phyloP scores from a whole-genome alignment of 2,329 filamentous ascomycete species.

The Kalaharituber pfeilii region DNA sequence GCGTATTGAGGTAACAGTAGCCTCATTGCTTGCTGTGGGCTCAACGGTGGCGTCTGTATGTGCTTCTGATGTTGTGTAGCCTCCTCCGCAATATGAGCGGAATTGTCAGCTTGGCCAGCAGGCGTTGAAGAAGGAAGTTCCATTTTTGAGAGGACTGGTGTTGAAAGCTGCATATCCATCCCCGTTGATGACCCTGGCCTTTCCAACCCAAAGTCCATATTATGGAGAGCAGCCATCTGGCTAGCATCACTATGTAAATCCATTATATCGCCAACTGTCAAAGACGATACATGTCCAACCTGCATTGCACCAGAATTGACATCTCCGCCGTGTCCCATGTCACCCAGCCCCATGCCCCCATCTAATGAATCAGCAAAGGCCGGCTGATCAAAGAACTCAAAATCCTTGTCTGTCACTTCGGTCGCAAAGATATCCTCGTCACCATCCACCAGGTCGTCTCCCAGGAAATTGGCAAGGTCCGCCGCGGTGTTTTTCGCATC shows the following conservation, averaged over 20 bases:
- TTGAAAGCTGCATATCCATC: slow-evolving; percentile 6
- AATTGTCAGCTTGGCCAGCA: slow-evolving; percentile 5
- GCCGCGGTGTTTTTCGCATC: slow-evolving; percentile 9
- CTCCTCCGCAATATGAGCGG: slow-evolving; percentile 10
- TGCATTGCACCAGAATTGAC: not conserved
- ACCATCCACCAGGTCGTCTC: slow-evolving; percentile 1
- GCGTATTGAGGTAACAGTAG: slow-evolving; percentile 19
- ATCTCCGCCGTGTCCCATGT: slow-evolving; percentile 2
- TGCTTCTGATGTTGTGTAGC: slow-evolving; percentile 18
- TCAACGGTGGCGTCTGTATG: slow-evolving; percentile 21
- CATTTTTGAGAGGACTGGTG: slow-evolving; percentile 1
- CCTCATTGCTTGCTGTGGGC: slow-evolving; percentile 21
- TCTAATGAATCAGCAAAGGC: slow-evolving; percentile 11
- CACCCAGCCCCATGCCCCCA: slow-evolving; percentile 13
- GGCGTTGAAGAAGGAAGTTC: slow-evolving; percentile 3
- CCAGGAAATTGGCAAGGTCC: slow-evolving; percentile 2
- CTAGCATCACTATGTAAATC: slow-evolving; percentile 5
- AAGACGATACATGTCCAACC: slow-evolving; percentile 7
- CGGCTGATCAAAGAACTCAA: slow-evolving; percentile 18
- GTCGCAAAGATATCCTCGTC: slow-evolving; percentile 2
- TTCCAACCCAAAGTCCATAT: slow-evolving; percentile 14
- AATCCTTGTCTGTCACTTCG: slow-evolving; percentile 18
- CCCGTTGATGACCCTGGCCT: not conserved
- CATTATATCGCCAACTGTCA: slow-evolving; percentile 13
- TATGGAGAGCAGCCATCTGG: slow-evolving; percentile 4